These are phyloP conservation scores for Termitomyces heimii DNA, from an alignment of 768 basidiomycete genomes.

Conservation along the genomic window DNA sequence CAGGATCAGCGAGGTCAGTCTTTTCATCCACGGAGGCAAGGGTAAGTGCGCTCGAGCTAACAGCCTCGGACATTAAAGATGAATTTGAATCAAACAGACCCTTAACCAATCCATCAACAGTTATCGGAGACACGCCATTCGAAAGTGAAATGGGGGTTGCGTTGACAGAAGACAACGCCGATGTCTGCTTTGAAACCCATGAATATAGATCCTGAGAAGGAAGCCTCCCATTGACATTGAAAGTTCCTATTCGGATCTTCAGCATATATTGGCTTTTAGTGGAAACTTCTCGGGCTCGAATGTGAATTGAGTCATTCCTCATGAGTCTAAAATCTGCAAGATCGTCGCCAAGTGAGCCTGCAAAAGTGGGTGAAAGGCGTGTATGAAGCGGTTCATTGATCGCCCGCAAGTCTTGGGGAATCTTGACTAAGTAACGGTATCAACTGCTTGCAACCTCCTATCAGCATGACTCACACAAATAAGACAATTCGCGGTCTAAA, in stretches of 20 bases:
- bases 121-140: conserved; percentile 16
- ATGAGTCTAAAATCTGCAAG: conserved; percentile 48
- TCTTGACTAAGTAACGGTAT: conserved; percentile 26
- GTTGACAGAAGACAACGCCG: not conserved
- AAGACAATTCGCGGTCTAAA: conserved; percentile 12
- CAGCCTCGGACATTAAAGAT: too few relatives aligned
- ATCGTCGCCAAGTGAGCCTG: conserved; percentile 63
- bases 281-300: conserved; percentile 31
- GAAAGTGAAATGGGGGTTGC: conserved; percentile 25
- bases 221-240: conserved; percentile 78
- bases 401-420: conserved; percentile 52
- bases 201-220: conserved; percentile 67
- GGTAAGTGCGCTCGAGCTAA: not conserved
- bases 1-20: conserved; percentile 20
- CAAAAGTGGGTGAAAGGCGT: conserved; percentile 53
- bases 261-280: conserved; percentile 25
- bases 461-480: conserved; percentile 6
- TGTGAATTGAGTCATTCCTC: conserved; percentile 60
- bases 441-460: not conserved
- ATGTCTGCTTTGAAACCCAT: conserved; percentile 44
- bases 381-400: conserved; percentile 39
- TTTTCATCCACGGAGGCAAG: not conserved
- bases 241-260: conserved; percentile 67
- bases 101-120: too few relatives aligned
- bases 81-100: not conserved